Conservation (phyloP, 805 yeast genomes). For the Cyberlindnera euphorbiae region DNA sequence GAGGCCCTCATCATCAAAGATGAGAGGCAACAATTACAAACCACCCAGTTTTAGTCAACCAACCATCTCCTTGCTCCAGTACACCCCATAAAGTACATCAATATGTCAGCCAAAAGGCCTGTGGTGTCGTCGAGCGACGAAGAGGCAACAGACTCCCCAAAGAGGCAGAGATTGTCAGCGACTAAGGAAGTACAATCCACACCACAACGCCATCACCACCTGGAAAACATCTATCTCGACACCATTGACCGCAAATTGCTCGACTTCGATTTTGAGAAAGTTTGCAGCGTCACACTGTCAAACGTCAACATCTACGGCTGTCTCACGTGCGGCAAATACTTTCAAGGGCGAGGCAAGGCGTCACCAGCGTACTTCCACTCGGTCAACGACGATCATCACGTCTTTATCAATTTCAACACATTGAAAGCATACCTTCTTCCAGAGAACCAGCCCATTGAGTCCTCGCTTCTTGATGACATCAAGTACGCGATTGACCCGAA, state of each 20-base stretch:
- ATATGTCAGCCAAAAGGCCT: no score
- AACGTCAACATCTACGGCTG: constrained; percentile 65
- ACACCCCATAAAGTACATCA: no score
- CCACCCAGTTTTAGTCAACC: no score
- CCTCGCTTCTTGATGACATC: constrained; percentile 45
- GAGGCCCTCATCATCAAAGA: no score
- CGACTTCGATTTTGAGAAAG: constrained; percentile 68
- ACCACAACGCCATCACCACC: constrained; percentile 1
- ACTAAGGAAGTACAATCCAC: neutral
- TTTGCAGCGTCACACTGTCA: constrained; percentile 60
- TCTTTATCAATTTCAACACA: constrained; percentile 51
- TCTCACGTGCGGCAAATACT: constrained; percentile 66
- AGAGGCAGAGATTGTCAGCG: neutral
- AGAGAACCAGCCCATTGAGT: constrained; percentile 44
- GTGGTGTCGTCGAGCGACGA: no score
- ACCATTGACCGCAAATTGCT: constrained; percentile 29
- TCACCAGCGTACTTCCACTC: constrained; percentile 70
- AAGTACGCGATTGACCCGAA: constrained; percentile 47
- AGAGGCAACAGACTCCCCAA: constrained; percentile 1
- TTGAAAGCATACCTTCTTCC: constrained; percentile 57
- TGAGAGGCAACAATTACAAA: no score
- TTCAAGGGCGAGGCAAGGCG: constrained; percentile 59
- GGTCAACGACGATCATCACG: constrained; percentile 56
- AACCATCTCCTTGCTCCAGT: no score
- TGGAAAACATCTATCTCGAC: constrained; percentile 23